These are phyloP conservation scores for Orbilia quercus DNA, from an alignment of 2,329 filamentous ascomycete species.

Conservation along the genomic window DNA sequence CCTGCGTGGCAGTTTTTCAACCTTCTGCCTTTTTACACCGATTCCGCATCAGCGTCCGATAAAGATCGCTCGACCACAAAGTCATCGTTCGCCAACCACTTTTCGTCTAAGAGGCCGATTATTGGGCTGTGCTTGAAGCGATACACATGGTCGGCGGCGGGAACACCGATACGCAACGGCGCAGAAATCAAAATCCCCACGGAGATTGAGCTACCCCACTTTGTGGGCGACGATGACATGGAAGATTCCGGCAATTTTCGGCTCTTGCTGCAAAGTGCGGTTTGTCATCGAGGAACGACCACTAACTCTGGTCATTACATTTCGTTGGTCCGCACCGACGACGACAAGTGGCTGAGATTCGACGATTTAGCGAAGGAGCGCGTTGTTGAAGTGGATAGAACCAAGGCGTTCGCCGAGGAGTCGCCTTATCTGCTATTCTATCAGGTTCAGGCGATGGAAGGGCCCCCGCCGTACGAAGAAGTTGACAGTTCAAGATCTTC, in stretches of 20 bases:
- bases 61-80: constrained; percentile 57
- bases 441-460: constrained; percentile 87
- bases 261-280: constrained; percentile 86
- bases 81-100: constrained; percentile 76
- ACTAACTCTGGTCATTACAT: constrained; percentile 93
- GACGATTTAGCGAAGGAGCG: constrained; percentile 83
- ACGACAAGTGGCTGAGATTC: constrained; percentile 87
- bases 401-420: constrained; percentile 80
- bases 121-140: constrained; percentile 93
- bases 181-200: constrained; percentile 93
- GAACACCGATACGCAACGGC: constrained; percentile 76
- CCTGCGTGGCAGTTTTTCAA: constrained; percentile 98
- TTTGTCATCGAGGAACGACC: constrained; percentile 89
- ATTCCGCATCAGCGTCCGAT: constrained; percentile 41
- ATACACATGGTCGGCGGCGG: constrained; percentile 79
- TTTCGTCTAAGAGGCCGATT: constrained; percentile 82
- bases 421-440: constrained; percentile 96
- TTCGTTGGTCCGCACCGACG: constrained; percentile 79
- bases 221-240: constrained; percentile 82
- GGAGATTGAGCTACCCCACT: constrained; percentile 83
- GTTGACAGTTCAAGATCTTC: constrained; percentile 51
- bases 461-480: constrained; percentile 43
- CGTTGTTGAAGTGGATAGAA: constrained; percentile 80
- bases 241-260: constrained; percentile 84
- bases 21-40: constrained; percentile 64